Evolutionary conservation across 1,139 yeast species (phyloP).

Genomic region (Pichia sp.): DNA sequence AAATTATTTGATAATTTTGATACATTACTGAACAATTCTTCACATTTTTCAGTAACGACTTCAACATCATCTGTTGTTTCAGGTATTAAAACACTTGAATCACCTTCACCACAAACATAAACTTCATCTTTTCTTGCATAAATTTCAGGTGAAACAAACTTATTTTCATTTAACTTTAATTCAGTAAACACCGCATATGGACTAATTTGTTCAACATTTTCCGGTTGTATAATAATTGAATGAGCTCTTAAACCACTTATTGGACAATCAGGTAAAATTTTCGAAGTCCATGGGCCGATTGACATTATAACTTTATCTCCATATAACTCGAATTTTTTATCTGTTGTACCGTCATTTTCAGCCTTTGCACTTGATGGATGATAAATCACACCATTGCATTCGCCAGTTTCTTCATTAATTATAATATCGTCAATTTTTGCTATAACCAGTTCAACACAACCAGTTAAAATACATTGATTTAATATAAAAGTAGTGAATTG

Average conservation of each 20-base stretch:
- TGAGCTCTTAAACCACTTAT: slow-evolving; percentile 90
- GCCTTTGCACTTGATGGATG: slow-evolving; percentile 51
- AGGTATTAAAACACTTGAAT: slow-evolving; percentile 82
- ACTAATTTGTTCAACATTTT: slow-evolving; percentile 60
- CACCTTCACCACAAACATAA: slow-evolving; percentile 97
- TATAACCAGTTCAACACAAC: slow-evolving; percentile 74
- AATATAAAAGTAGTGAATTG: slow-evolving; percentile 79
- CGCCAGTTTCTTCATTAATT: slow-evolving; percentile 55
- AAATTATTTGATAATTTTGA: slow-evolving; percentile 70
- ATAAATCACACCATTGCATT: slow-evolving; percentile 60
- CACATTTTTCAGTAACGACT: slow-evolving; percentile 82
- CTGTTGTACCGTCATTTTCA: slow-evolving; percentile 28
- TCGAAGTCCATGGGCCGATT: slow-evolving; percentile 96
- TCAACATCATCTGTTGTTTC: slow-evolving; percentile 92
- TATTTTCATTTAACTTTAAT: slow-evolving; percentile 56
- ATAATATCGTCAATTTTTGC: slow-evolving; percentile 75
- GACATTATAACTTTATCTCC: slow-evolving; percentile 80
- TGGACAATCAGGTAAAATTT: slow-evolving; percentile 84
- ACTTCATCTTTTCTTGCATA: slow-evolving; percentile 95
- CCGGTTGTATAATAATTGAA: slow-evolving; percentile 85
- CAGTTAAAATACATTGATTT: slow-evolving; percentile 74
- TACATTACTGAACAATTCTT: slow-evolving; percentile 76
- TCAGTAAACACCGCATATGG: slow-evolving; percentile 96
- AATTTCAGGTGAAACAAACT: slow-evolving; percentile 83
- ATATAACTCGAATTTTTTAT: slow-evolving; percentile 35